Percentiles rank a stretch among this genome's conserved stretches.
phyloP scores from a whole-genome alignment of 1,139 yeast species.

The Blastobotrys petasosporus region DNA sequence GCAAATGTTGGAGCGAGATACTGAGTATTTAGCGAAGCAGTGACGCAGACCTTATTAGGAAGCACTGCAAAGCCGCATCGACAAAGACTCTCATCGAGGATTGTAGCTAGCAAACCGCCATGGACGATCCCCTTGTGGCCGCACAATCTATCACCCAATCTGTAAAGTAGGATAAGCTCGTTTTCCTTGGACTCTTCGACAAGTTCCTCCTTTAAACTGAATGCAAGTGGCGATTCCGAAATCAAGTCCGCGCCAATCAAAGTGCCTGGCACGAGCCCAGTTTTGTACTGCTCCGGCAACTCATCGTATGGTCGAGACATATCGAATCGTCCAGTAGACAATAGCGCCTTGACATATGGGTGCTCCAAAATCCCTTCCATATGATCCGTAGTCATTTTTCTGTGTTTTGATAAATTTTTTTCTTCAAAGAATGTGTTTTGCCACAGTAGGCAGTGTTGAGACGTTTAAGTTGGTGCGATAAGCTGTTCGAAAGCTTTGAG shows the following conservation, averaged over 20 bases:
- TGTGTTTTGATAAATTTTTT: not conserved
- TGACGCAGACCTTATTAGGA: constrained; percentile 88
- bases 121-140: constrained; percentile 74
- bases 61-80: constrained; percentile 77
- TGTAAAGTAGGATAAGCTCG: constrained; percentile 43
- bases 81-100: constrained; percentile 82
- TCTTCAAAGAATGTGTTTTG: not conserved
- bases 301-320: constrained; percentile 24
- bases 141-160: constrained; percentile 59
- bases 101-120: constrained; percentile 78
- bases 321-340: constrained; percentile 22
- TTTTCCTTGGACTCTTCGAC: constrained; percentile 18
- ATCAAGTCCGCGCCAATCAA: constrained; percentile 29
- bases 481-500: no score
- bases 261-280: constrained; percentile 31
- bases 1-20: constrained; percentile 64
- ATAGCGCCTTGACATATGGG: constrained; percentile 22
- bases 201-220: constrained; percentile 22
- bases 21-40: constrained; percentile 67
- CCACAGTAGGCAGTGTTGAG: no score
- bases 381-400: constrained; percentile 1
- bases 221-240: constrained; percentile 31
- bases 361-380: constrained; percentile 17
- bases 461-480: no score
- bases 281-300: constrained; percentile 20